Base-by-base conservation (phyloP, 208 protist genomes). In the Trypanosoma rangeli region DNA sequence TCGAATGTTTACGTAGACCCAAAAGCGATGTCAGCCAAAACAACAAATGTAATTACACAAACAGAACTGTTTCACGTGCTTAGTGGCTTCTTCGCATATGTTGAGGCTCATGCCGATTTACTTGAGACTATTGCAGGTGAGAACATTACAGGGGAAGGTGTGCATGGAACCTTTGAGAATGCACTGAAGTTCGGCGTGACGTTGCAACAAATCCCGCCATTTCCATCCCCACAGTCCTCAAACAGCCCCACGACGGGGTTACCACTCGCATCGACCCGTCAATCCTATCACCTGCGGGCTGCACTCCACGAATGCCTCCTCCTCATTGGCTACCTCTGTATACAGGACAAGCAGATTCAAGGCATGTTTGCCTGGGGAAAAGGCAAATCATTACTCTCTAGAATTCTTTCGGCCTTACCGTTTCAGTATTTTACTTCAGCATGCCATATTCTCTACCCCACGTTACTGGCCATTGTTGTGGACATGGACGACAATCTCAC, bases 341-440 rank as follows among this genome's bases (percentile, higher is more conserved):
- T 95, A 15, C 86, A 93, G 50, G 84, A 95, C 68, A 68, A 66
- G 33, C 67, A 64, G 24, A 76, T 94, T 50, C 86, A 94, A 74
- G 85, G 89, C n/a, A 93, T 94, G 75, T 76, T 95, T 68, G 69
- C 76, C 2, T 95, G 90, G 88, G 90, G 90, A 0, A 90, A 89
- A 61, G 74, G 67, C 26, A 85, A 82, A 56, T 75, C 86, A 29
- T 72, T 95, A 12, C 64, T 95, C 15, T 81, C 78, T 20, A 84
- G 64, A 37, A 78, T 95, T 39, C 62, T 94, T 18, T 80, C 69
- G 31, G 76, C 82, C 28, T 74, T 95, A 50, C 90, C 90, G 18
- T 86, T 89, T 59, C 74, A 87, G 29, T 95, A 95, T 70, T 95
- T 95, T 64, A 82, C 84, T 39, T 85, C 67, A 9, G 90, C 86